Evolutionary conservation across 371 early-diverging fungal genomes (phyloP), one percentile per base, ranked within the genome.

Genomic region (Chytridiales sp.): DNA sequence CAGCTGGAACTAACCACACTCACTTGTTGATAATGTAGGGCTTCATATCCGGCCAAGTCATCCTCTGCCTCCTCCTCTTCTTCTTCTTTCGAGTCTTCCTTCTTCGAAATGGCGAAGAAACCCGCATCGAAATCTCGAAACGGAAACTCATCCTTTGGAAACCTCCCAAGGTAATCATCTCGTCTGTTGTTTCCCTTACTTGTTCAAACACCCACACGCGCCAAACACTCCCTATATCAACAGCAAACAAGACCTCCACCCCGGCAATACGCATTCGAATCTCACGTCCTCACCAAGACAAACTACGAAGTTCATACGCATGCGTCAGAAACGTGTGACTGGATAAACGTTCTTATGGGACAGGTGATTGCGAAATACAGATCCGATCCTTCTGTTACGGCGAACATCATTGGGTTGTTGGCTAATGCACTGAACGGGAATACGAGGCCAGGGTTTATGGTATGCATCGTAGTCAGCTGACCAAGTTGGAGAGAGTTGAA

Each of bases 291-390:
- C 1, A 19, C 66, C 29, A 72, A 73, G 39, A 69, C 66, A 2
- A 34, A 50, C 15, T 78, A 75, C 43, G 66, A 70, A 35, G 55
- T 62, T 6, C 53, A 60, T 17, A 49, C 51, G 22, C 72, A 78
- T 62, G 69, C 62, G 24, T 82, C 88, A 0, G 97, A 96, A 66
- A 85, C 91, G 31, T 84, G 88, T 54, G 91, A 92, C 62, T 96
- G 97, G 97, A 83, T 94, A 43, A 94, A 91, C 47, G 92, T 94
- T 2, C 69, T 96, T 36, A 48, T 94, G 34, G 97, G 92, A 0
- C 94, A 94, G 71, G 77, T 86, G 0, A 84, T 94, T 32, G 76
- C 87, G 39, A 85, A 87, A 49, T 92, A 90, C 67, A 79, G 97
- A 40, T 83, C 85, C 27, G 93, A 94, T 59, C 87, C 88, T 3